phyloP scores from a whole-genome alignment of 345 rosid species.

The Eucalyptus polyanthemos region DNA sequence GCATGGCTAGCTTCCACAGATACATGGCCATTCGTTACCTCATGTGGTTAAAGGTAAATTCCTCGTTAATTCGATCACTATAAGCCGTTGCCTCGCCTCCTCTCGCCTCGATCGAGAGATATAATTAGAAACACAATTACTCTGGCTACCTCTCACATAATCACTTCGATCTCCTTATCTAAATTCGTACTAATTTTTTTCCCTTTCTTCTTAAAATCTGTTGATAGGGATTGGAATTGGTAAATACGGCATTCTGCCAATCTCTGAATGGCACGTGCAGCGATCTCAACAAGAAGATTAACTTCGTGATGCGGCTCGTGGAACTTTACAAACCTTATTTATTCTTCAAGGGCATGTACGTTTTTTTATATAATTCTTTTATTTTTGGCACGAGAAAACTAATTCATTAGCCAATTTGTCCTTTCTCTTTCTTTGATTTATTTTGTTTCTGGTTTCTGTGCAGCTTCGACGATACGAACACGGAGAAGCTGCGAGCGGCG shows the following conservation, averaged over 20 bases:
- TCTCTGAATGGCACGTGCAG: neutral
- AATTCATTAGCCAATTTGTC: neutral
- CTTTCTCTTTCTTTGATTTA: neutral
- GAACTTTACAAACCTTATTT: constrained; percentile 24
- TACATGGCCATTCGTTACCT: constrained; percentile 65
- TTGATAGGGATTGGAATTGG: neutral
- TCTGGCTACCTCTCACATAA: neutral
- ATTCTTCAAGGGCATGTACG: constrained; percentile 14
- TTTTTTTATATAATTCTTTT: neutral
- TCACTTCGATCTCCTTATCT: neutral
- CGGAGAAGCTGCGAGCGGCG: constrained; percentile 22
- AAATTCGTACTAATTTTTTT: neutral
- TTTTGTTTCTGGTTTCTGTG: neutral
- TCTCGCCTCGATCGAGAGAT: no score
- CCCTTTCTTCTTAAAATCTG: neutral
- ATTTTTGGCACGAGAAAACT: neutral
- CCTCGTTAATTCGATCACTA: neutral
- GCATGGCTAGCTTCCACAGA: constrained; percentile 67
- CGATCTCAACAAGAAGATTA: neutral
- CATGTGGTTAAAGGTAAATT: constrained; percentile 44
- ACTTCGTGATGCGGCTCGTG: constrained; percentile 9
- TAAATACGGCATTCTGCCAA: neutral
- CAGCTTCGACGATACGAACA: constrained; percentile 65
- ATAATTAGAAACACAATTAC: neutral
- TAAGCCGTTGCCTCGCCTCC: neutral